A percentile compares a stretch with the other conserved stretches of the same genome.
Conservation (phyloP, 148 eudicot species). For the Amaranthus cruentus region DNA sequence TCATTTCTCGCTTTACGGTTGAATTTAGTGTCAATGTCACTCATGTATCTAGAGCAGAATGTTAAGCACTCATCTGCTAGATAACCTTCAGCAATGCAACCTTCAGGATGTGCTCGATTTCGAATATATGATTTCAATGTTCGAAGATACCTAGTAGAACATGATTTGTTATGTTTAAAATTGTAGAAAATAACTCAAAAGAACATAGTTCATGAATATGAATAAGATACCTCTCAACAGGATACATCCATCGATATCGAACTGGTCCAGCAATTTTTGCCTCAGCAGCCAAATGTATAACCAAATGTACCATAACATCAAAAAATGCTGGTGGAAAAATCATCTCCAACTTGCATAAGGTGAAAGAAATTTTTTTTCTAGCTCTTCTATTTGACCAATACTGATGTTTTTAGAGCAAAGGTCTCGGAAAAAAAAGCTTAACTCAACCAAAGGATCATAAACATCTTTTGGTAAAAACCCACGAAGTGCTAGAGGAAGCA, state of each 20-base stretch:
- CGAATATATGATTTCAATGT: not conserved
- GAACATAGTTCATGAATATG: not conserved
- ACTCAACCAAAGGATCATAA: no score
- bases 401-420: no score
- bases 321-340: constrained; percentile 6
- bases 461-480: no score
- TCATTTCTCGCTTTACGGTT: not conserved
- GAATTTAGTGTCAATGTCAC: constrained; percentile 19
- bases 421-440: no score
- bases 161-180: no score
- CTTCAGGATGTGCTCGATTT: constrained; percentile 4
- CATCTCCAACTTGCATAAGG: constrained; percentile 9
- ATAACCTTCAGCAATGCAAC: constrained; percentile 14
- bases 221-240: not conserved
- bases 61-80: constrained; percentile 17
- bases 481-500: not conserved
- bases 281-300: not conserved
- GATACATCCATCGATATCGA: not conserved
- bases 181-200: not conserved
- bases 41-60: constrained; percentile 19
- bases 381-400: not conserved
- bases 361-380: not conserved
- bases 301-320: not conserved
- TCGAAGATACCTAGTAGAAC: not conserved
- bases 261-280: no score